Percentiles rank a stretch among this genome's conserved stretches.
These are phyloP conservation scores for Penicillium longicatenatum DNA, from an alignment of 495 filamentous ascomycete genomes.

Conservation along the genomic window DNA sequence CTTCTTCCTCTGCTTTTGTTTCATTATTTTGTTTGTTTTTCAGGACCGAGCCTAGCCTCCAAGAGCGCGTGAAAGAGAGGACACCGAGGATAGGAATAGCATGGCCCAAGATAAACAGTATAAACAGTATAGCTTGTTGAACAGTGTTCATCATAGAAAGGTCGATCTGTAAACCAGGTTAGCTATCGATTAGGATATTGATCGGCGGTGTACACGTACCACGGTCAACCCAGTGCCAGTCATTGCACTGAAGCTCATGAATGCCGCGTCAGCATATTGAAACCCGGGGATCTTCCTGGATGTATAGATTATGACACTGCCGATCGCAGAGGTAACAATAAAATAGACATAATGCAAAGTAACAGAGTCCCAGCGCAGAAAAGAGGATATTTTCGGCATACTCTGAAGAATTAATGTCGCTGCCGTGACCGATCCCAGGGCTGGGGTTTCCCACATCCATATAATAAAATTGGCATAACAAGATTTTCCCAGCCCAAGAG, in stretches of 20 bases:
- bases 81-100: slow-evolving; percentile 45
- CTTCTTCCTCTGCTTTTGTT: background rate
- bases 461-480: background rate
- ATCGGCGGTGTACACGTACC: slow-evolving; percentile 37
- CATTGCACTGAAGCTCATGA: slow-evolving; percentile 76
- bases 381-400: slow-evolving; percentile 23
- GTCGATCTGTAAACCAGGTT: slow-evolving; percentile 42
- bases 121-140: slow-evolving; percentile 73
- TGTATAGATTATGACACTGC: slow-evolving; percentile 73
- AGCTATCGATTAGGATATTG: slow-evolving; percentile 3
- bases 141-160: slow-evolving; percentile 64
- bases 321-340: slow-evolving; percentile 58
- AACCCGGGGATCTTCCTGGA: slow-evolving; percentile 61
- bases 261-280: slow-evolving; percentile 73
- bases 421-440: background rate
- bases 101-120: slow-evolving; percentile 71
- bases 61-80: slow-evolving; percentile 57
- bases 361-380: slow-evolving; percentile 65
- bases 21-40: slow-evolving; percentile 50
- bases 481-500: background rate
- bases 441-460: background rate
- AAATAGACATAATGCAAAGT: slow-evolving; percentile 78
- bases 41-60: slow-evolving; percentile 66
- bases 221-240: slow-evolving; percentile 75
- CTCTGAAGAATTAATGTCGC: background rate